Evolutionary conservation across 1,284 basidiomycete genomes (phyloP).

Genomic region (Heterobasidion occidentale): DNA sequence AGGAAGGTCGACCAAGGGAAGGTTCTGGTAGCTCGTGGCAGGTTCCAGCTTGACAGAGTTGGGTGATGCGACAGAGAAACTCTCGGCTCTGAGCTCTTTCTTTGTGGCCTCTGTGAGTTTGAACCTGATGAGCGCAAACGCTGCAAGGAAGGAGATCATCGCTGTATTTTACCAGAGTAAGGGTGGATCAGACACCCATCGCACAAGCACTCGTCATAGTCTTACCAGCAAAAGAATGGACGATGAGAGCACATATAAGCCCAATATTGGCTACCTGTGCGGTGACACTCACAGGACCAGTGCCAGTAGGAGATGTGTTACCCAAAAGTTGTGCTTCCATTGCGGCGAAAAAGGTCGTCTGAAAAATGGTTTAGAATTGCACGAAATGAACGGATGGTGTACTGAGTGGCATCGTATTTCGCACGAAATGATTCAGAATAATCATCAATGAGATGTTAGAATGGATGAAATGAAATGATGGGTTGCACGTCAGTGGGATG

Average conservation of each 20-base stretch:
- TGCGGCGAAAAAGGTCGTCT: constrained; percentile 60
- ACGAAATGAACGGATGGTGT: not conserved
- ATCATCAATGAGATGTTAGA: too few species aligned
- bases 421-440: too few species aligned
- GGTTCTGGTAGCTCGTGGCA: not conserved
- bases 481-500: too few species aligned
- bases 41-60: not conserved
- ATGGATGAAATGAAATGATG: too few species aligned
- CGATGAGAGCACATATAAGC: constrained; percentile 40
- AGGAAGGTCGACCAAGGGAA: too few species aligned
- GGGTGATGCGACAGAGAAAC: constrained; percentile 5
- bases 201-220: not conserved
- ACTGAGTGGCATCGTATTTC: too few species aligned
- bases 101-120: constrained; percentile 42
- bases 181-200: too few species aligned
- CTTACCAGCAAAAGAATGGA: constrained; percentile 47
- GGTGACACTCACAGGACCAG: constrained; percentile 9
- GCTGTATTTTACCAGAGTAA: constrained; percentile 22
- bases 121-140: constrained; percentile 49
- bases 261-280: constrained; percentile 35
- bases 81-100: constrained; percentile 22
- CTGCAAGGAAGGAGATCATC: constrained; percentile 48
- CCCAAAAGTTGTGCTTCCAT: constrained; percentile 46
- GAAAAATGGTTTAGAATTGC: not conserved
- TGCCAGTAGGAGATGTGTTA: constrained; percentile 25